Evolutionary conservation across 768 basidiomycete genomes (phyloP), one percentile per base, ranked within the genome.

Genomic region (Mrakia frigida): DNA sequence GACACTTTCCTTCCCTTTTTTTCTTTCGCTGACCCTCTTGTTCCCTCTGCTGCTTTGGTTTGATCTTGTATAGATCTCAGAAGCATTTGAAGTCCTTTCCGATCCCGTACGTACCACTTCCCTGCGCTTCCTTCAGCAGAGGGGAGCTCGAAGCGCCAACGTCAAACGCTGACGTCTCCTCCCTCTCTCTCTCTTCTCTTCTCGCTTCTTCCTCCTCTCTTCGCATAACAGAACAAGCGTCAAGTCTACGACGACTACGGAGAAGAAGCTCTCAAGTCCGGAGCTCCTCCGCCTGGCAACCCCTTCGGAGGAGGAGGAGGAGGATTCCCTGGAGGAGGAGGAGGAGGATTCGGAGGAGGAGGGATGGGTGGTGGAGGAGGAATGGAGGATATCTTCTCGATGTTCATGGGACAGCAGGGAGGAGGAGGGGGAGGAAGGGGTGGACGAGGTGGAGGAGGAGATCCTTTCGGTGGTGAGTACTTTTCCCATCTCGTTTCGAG

Each of bases 11-110:
- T 63, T 23, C 59, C 59, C 13, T 35, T 53, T n/a, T 50, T 14
- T 13, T 14, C n/a, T 11, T 0, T 33, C 25, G 72, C 72, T 73
- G 71, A 72, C 33, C 71, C 21, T n/a, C n/a, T n/a, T n/a, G n/a
- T 3, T 23, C 3, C 1, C 7, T 28, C 35, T 73, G 13, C n/a
- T n/a, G 65, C 4, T 28, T 46, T 65, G 7, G 14, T 5, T 73
- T 25, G 14, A 70, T 16, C n/a, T n/a, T n/a, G n/a, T 14, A 50
- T 67, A 96, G 91, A 88, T 98, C 65, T 92, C 92, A 43, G 96
- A 98, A 85, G 95, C 94, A 0, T 98, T 96, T 80, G 96, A 98
- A 82, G 94, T 96, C 39, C 89, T 98, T 74, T 92, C 88, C 70
- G 94, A 97, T 84, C 77, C 81, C 9, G 83, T 83, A 56, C 80